These are phyloP conservation scores for Aspergillus sp. DNA, from an alignment of 2,329 filamentous ascomycete genomes.

Conservation along the genomic window DNA sequence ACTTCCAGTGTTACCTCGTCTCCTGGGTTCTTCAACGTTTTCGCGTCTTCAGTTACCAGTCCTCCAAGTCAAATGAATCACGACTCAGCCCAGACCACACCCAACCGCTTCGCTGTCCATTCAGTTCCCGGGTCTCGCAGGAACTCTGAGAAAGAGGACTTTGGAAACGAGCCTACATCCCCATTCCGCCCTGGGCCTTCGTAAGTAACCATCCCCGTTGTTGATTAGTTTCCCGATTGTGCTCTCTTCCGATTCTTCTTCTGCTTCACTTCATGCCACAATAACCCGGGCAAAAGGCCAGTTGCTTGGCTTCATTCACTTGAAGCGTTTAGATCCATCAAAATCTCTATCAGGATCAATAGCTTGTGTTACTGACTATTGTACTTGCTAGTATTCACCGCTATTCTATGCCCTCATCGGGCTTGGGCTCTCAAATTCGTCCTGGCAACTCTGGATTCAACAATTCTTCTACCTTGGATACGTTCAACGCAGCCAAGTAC, in stretches of 20 bases:
- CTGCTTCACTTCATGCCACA: neutral
- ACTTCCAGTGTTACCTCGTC: slow-evolving; percentile 83
- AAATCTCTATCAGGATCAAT: neutral
- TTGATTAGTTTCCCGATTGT: neutral
- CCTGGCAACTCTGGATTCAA: slow-evolving; percentile 30
- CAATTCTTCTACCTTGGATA: slow-evolving; percentile 61
- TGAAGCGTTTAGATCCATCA: neutral
- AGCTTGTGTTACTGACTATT: slow-evolving; percentile 6
- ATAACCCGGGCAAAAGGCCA: neutral
- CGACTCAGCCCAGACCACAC: slow-evolving; percentile 50
- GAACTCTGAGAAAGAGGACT: slow-evolving; percentile 87
- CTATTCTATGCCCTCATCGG: slow-evolving; percentile 85
- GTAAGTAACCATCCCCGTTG: slow-evolving; percentile 58
- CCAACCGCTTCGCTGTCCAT: slow-evolving; percentile 71
- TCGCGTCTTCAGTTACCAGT: slow-evolving; percentile 74
- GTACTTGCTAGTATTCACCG: slow-evolving; percentile 67
- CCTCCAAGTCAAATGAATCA: slow-evolving; percentile 65
- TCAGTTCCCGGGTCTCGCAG: slow-evolving; percentile 84
- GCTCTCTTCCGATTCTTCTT: neutral
- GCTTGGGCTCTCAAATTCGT: slow-evolving; percentile 33
- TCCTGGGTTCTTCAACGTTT: slow-evolving; percentile 70
- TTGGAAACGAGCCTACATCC: slow-evolving; percentile 60
- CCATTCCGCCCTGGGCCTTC: slow-evolving; percentile 72
- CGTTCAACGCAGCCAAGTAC: slow-evolving; percentile 81
- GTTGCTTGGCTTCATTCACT: slow-evolving; percentile 3